Evolutionary conservation across 2,329 filamentous ascomycete genomes (phyloP).

Genomic region (Leptographium flavum): DNA sequence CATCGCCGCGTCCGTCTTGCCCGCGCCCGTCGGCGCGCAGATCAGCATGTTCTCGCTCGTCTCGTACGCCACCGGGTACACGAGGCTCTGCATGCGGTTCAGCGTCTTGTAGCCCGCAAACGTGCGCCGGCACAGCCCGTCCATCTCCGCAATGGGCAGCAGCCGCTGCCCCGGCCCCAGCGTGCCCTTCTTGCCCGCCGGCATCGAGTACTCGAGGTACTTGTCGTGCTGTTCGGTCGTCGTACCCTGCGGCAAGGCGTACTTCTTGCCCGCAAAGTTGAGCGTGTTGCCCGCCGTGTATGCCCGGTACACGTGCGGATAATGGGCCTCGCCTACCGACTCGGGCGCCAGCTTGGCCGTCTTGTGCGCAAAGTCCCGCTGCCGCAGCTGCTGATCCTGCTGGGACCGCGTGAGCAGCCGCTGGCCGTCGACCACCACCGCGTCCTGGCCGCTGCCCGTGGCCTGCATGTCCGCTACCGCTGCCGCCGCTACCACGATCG

Average conservation of each 20-base stretch:
- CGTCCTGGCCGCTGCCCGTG: not conserved
- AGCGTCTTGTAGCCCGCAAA: constrained; percentile 88
- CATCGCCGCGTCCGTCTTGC: constrained; percentile 98
- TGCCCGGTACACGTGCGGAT: constrained; percentile 84
- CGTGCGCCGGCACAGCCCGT: constrained; percentile 77
- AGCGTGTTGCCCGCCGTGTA: constrained; percentile 78
- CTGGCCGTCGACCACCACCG: constrained; percentile 14
- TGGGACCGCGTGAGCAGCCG: constrained; percentile 62
- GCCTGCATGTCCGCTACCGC: constrained; percentile 16
- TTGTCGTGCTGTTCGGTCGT: constrained; percentile 55
- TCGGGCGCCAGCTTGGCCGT: constrained; percentile 54
- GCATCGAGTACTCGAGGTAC: constrained; percentile 83
- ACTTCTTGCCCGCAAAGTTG: constrained; percentile 66
- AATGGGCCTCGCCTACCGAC: constrained; percentile 59
- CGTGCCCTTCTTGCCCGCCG: constrained; percentile 64
- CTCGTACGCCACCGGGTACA: constrained; percentile 89
- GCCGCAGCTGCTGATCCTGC: constrained; percentile 62
- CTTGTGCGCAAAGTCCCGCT: constrained; percentile 74
- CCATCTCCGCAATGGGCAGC: constrained; percentile 66
- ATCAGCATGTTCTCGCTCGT: constrained; percentile 98
- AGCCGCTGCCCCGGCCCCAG: constrained; percentile 61
- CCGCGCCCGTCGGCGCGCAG: constrained; percentile 91
- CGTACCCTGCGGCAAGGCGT: constrained; percentile 65
- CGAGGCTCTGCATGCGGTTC: constrained; percentile 95
- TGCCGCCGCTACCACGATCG: constrained; percentile 38